phyloP scores from a whole-genome alignment of 805 yeast genomes.

The Metschnikowia kunwiensis region DNA sequence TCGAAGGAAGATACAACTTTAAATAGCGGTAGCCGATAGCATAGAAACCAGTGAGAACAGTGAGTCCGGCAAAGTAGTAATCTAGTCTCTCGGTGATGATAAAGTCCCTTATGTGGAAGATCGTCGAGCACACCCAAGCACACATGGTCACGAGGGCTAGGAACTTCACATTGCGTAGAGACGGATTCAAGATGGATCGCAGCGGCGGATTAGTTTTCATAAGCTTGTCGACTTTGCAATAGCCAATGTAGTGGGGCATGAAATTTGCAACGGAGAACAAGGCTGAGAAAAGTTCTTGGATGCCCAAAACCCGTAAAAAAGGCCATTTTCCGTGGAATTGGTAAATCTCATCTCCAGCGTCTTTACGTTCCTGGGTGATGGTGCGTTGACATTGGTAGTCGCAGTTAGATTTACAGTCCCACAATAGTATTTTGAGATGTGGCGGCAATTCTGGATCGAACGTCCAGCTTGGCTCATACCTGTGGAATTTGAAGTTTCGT shows the following conservation, averaged over 20 bases:
- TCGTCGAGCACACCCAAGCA: constrained; percentile 85
- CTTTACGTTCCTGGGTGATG: constrained; percentile 55
- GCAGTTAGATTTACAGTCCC: constrained; percentile 56
- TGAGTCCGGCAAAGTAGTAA: constrained; percentile 89
- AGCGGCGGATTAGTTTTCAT: constrained; percentile 2
- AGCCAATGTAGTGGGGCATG: constrained; percentile 25
- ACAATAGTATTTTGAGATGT: constrained; percentile 43
- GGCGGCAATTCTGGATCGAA: constrained; percentile 43
- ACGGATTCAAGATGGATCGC: constrained; percentile 2
- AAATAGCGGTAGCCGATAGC: constrained; percentile 60
- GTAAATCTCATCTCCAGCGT: constrained; percentile 49
- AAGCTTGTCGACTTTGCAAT: constrained; percentile 8
- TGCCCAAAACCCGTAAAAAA: constrained; percentile 67
- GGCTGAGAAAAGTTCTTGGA: constrained; percentile 82
- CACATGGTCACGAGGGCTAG: constrained; percentile 60
- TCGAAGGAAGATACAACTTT: constrained; percentile 47
- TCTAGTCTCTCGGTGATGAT: constrained; percentile 79
- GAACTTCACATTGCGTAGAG: constrained; percentile 29
- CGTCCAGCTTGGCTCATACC: constrained; percentile 31
- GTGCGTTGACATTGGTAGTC: constrained; percentile 90
- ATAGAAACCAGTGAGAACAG: constrained; percentile 78
- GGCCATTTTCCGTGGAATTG: constrained; percentile 99
- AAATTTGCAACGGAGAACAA: constrained; percentile 62
- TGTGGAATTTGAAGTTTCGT: constrained; percentile 19
- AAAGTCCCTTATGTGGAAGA: constrained; percentile 87